phyloP scores from a whole-genome alignment of 2,329 filamentous ascomycete genomes.

The Lasiodiplodia gonubiensis region DNA sequence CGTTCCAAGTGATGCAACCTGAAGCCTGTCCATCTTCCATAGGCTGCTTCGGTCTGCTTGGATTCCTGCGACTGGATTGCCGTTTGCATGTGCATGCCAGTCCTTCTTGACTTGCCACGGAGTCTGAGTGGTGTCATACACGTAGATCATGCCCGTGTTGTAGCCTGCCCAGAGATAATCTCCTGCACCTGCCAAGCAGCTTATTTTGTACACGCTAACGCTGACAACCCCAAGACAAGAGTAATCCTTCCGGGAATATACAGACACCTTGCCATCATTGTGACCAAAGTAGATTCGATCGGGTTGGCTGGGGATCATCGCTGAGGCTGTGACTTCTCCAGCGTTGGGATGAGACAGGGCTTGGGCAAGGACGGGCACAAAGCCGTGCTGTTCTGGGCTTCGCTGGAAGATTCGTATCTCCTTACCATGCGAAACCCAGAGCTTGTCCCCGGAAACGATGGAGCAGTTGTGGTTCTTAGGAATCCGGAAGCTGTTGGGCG shows the following conservation, averaged over 20 bases:
- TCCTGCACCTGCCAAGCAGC: slow-evolving; percentile 79
- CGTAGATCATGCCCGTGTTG: slow-evolving; percentile 90
- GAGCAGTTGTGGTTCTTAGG: slow-evolving; percentile 86
- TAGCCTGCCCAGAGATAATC: slow-evolving; percentile 90
- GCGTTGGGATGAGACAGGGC: slow-evolving; percentile 74
- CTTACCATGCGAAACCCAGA: slow-evolving; percentile 90
- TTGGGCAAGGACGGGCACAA: slow-evolving; percentile 76
- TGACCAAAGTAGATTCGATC: slow-evolving; percentile 90
- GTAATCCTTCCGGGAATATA: slow-evolving; percentile 83
- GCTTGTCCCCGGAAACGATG: slow-evolving; percentile 78
- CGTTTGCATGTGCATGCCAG: slow-evolving; percentile 92
- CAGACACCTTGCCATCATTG: slow-evolving; percentile 88
- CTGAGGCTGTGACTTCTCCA: slow-evolving; percentile 86
- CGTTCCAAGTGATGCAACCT: slow-evolving; percentile 84
- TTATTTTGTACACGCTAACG: slow-evolving; percentile 95
- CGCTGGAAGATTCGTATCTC: slow-evolving; percentile 85
- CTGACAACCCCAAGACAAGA: slow-evolving; percentile 80
- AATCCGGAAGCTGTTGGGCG: slow-evolving; percentile 77
- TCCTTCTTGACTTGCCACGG: slow-evolving; percentile 94
- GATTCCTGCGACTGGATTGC: slow-evolving; percentile 79
- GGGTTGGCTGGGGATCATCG: slow-evolving; percentile 73
- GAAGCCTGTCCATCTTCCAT: slow-evolving; percentile 82
- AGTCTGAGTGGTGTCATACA: slow-evolving; percentile 82
- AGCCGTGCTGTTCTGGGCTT: slow-evolving; percentile 67
- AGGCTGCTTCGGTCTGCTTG: slow-evolving; percentile 79